A percentile compares a stretch with the other conserved stretches of the same genome.
Conservation (phyloP, 306 rosid species). For the Prunus campanulata region DNA sequence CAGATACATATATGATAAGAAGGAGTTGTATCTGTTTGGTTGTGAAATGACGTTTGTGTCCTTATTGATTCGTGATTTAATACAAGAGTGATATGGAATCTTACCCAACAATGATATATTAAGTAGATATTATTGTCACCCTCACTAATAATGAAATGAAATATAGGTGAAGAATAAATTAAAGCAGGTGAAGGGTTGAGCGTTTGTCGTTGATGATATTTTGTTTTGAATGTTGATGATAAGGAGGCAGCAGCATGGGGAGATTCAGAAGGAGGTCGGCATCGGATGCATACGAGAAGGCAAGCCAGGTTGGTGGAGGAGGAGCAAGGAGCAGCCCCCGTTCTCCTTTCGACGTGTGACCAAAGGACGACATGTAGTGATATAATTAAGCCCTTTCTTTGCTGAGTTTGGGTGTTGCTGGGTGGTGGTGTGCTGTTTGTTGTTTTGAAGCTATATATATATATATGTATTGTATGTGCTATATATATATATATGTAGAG, state of each 20-base stretch:
- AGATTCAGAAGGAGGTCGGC: conserved; percentile 67
- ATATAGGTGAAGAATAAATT: no score
- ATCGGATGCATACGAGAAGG: conserved; percentile 69
- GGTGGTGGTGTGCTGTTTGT: no score
- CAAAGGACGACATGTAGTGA: conserved; percentile 12
- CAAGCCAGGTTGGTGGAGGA: conserved; percentile 36
- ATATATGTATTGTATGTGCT: no score
- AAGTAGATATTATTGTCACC: neutral
- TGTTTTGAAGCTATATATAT: no score
- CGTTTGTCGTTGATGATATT: neutral
- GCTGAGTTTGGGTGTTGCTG: no score
- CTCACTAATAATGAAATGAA: neutral
- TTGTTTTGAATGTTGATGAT: conserved; percentile 31
- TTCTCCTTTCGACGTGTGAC: conserved; percentile 73
- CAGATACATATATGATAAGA: neutral
- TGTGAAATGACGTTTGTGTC: conserved; percentile 12
- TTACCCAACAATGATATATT: neutral
- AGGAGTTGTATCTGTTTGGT: neutral
- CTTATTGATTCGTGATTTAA: neutral
- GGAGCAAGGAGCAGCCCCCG: conserved; percentile 54
- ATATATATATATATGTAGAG: no score
- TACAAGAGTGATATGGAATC: neutral
- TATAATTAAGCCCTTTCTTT: no score
- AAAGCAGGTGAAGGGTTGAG: no score
- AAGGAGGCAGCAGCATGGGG: conserved; percentile 49